Conservation (phyloP, 1,284 basidiomycete species). For the Rhodotorula sp. region DNA sequence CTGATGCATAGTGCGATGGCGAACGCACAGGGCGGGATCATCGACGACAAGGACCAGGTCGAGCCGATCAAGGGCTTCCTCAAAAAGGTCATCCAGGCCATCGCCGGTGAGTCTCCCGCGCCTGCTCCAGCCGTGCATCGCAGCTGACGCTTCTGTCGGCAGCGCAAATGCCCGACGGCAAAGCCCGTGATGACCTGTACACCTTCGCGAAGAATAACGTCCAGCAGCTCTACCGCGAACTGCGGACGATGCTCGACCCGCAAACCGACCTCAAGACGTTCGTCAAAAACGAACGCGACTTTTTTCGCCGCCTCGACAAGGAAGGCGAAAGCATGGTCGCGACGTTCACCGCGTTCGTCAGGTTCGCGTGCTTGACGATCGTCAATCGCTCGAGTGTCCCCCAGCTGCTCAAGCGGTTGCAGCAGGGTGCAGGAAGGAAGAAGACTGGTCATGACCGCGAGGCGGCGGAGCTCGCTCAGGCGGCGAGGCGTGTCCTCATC, state of each 20-base stretch:
- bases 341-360: constrained; percentile 73
- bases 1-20: background rate
- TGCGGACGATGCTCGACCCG: constrained; percentile 76
- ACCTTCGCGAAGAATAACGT: constrained; percentile 86
- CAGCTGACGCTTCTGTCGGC: background rate
- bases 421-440: constrained; percentile 37
- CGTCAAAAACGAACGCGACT: constrained; percentile 76
- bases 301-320: constrained; percentile 70
- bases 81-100: constrained; percentile 57
- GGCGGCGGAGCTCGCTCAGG: constrained; percentile 32
- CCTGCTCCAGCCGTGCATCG: background rate
- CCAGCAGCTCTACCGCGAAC: constrained; percentile 74
- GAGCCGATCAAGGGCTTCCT: constrained; percentile 58
- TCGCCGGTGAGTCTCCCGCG: constrained; percentile 57
- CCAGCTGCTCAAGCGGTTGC: constrained; percentile 64
- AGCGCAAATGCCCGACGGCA: constrained; percentile 68
- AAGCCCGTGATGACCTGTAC: constrained; percentile 73
- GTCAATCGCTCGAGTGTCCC: constrained; percentile 83
- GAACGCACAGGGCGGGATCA: constrained; percentile 68
- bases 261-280: constrained; percentile 77
- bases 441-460: background rate
- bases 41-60: constrained; percentile 69
- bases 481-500: constrained; percentile 49
- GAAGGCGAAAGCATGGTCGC: constrained; percentile 47
- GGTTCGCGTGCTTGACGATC: constrained; percentile 67